These are phyloP conservation scores for Scutellaria minor DNA, from an alignment of 257 asterid genomes.

Conservation along the genomic window DNA sequence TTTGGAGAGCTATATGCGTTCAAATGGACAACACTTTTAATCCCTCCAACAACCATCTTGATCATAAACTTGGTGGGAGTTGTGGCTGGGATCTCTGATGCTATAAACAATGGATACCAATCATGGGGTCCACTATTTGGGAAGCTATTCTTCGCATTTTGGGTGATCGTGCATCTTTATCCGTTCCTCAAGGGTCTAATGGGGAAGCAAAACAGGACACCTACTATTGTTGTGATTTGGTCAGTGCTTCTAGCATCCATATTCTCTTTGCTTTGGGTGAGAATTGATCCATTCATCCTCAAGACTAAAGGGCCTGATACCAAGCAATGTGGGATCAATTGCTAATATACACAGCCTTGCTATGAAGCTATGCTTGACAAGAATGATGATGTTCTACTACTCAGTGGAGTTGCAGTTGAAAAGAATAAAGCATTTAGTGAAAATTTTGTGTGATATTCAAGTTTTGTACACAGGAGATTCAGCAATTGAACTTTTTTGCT, in stretches of 20 bases:
- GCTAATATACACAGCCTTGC: slow-evolving; percentile 48
- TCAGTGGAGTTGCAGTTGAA: slow-evolving; percentile 26
- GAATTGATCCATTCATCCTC: slow-evolving; percentile 78
- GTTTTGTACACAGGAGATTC: slow-evolving; percentile 40
- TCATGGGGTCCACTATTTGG: slow-evolving; percentile 96
- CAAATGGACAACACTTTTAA: slow-evolving; percentile 93
- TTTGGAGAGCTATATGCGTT: slow-evolving; percentile 83
- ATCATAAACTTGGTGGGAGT: slow-evolving; percentile 86
- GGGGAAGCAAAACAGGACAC: slow-evolving; percentile 92
- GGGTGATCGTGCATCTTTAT: slow-evolving; percentile 93
- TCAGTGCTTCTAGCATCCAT: slow-evolving; percentile 88
- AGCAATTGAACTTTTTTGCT: slow-evolving; percentile 24
- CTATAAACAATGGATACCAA: slow-evolving; percentile 81
- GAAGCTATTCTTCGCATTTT: slow-evolving; percentile 86
- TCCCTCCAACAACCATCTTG: slow-evolving; percentile 90
- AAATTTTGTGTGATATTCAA: slow-evolving; percentile 38
- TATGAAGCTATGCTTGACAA: slow-evolving; percentile 22
- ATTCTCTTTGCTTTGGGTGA: slow-evolving; percentile 86
- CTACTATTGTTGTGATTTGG: slow-evolving; percentile 90
- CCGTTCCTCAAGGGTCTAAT: slow-evolving; percentile 93
- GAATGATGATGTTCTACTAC: not conserved
- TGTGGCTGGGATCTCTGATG: slow-evolving; percentile 91
- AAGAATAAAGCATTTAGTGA: slow-evolving; percentile 42
- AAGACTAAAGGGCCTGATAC: slow-evolving; percentile 84
- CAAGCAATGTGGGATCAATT: slow-evolving; percentile 81